phyloP scores from a whole-genome alignment of 768 basidiomycete species.

The Lactarius tabidus region DNA sequence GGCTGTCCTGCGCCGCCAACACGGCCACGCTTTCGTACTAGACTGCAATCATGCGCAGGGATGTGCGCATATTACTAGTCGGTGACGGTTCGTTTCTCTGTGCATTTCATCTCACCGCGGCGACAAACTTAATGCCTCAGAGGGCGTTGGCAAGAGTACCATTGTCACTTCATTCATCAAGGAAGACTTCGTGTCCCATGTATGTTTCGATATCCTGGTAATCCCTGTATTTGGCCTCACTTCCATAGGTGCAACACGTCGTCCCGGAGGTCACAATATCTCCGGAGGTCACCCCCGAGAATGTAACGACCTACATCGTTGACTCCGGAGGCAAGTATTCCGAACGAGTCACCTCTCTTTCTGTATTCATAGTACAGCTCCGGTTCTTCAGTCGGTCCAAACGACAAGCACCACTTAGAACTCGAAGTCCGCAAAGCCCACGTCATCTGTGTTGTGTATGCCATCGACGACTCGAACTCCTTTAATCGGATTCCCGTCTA shows the following conservation, averaged over 20 bases:
- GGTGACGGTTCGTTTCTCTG: constrained; percentile 69
- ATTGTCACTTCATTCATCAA: constrained; percentile 97
- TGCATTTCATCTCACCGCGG: constrained; percentile 4
- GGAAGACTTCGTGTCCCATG: constrained; percentile 88
- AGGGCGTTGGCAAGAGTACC: constrained; percentile 97
- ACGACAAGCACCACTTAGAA: constrained; percentile 85
- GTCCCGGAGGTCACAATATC: constrained; percentile 98
- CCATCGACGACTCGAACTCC: constrained; percentile 92
- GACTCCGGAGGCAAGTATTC: constrained; percentile 82
- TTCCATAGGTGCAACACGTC: constrained; percentile 79
- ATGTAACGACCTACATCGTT: constrained; percentile 96
- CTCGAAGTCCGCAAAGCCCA: constrained; percentile 96
- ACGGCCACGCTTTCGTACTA: background rate
- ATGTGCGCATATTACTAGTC: constrained; percentile 91
- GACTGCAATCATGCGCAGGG: constrained; percentile 64
- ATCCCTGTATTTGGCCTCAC: constrained; percentile 11
- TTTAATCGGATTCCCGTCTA: constrained; percentile 98
- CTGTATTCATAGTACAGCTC: constrained; percentile 5
- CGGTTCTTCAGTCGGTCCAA: constrained; percentile 61
- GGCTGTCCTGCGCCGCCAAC: background rate
- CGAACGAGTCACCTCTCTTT: background rate
- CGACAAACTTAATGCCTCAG: constrained; percentile 38
- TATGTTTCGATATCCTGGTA: constrained; percentile 35
- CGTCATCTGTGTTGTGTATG: constrained; percentile 97
- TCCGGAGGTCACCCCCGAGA: constrained; percentile 94